A percentile compares a stretch with the other conserved stretches of the same genome.
phyloP scores from a whole-genome alignment of 2,329 filamentous ascomycete genomes.

The Penicillium sp. region DNA sequence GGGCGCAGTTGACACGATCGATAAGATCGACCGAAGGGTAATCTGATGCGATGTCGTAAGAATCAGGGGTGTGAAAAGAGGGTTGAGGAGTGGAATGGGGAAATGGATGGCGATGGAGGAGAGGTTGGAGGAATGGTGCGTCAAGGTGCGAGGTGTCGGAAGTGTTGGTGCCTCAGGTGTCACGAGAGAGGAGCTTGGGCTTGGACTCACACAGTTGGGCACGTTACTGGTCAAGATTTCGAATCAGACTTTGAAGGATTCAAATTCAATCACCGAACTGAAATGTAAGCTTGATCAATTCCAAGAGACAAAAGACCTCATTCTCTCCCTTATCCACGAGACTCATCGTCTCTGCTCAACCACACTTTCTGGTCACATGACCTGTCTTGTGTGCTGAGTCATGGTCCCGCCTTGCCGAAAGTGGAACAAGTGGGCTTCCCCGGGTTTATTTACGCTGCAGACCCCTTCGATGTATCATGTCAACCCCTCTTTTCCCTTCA shows the following conservation, averaged over 20 bases:
- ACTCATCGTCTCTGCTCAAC: background rate
- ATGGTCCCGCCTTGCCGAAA: background rate
- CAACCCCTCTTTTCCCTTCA: background rate
- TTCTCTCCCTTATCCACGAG: background rate
- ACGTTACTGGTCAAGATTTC: background rate
- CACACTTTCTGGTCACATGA: background rate
- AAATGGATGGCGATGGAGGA: constrained; percentile 21
- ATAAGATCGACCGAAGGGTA: constrained; percentile 12
- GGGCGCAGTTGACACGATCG: constrained; percentile 18
- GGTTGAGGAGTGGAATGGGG: constrained; percentile 16
- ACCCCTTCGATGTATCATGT: background rate
- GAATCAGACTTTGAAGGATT: background rate
- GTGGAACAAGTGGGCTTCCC: constrained; percentile 1
- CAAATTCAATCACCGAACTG: too few species aligned
- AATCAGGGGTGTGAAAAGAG: constrained; percentile 8
- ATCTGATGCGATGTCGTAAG: constrained; percentile 9
- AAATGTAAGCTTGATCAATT: background rate
- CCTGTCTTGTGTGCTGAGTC: background rate
- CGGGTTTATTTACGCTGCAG: background rate
- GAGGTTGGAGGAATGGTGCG: constrained; percentile 23
- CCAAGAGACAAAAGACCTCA: background rate
- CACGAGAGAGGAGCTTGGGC: constrained; percentile 17
- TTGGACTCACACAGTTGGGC: constrained; percentile 3
- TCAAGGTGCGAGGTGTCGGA: constrained; percentile 24
- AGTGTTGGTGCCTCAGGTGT: constrained; percentile 24